Evolutionary conservation across 495 filamentous ascomycete species (phyloP), one percentile per base, ranked within the genome.

Genomic region (Penicillium manginii): DNA sequence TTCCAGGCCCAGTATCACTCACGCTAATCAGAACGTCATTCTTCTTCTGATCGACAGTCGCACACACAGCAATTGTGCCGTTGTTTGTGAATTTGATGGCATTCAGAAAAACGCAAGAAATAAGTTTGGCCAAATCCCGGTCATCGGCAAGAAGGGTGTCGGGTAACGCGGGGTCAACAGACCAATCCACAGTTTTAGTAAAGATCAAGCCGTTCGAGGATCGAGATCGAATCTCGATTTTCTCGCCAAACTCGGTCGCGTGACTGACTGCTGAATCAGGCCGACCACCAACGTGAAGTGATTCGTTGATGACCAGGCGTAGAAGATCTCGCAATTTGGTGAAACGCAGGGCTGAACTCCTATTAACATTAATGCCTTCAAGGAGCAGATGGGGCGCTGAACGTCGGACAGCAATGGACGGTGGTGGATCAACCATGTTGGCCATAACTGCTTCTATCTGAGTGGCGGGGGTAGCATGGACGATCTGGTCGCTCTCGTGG

Each of bases 61-160:
- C 86, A 33, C 66, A 80, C 4, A 92, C 68, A 1, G 74, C 80
- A 50, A 92, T 88, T n/a, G 72, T 78, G 19, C 90, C 90, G 52
- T 77, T 78, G 57, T 89, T 86, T 0, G 90, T 91, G 63, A 92
- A 93, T 67, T 93, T 93, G 54, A 92, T 81, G 4, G 90, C 90
- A 68, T 92, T 93, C 29, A 90, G 74, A 54, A 91, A 84, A 15
- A 92, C 82, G 56, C 88, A 89, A 9, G 88, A 90, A 2, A 91
- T 82, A 55, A 90, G 67, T 65, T 91, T 92, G 11, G 85, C 83
- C n/a, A 93, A 67, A 57, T 90, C 86, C 55, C 86, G 82, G 63
- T 89, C 85, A 70, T 91, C 88, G 52, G 87, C 82, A 40, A 88
- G 79, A 50, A 92, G 78, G 3, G 81, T 83, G 21, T 87, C 83